phyloP scores from a whole-genome alignment of 2,329 filamentous ascomycete species.

The Epicoccum nigrum region DNA sequence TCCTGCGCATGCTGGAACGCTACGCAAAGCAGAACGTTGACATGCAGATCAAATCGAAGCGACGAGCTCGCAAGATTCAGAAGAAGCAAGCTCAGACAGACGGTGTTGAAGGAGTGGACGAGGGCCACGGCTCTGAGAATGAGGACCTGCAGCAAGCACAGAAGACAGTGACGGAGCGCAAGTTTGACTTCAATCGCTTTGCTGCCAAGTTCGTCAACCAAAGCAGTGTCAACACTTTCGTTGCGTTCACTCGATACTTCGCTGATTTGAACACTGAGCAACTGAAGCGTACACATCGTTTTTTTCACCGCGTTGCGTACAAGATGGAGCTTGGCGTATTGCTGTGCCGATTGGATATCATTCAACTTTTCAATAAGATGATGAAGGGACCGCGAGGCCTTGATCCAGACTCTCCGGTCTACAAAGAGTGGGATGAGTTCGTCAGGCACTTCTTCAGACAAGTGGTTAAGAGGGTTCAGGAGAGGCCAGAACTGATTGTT shows the following conservation, averaged over 20 bases:
- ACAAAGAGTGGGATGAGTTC: slow-evolving; percentile 90
- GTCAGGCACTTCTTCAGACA: slow-evolving; percentile 82
- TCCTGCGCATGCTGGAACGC: slow-evolving; percentile 85
- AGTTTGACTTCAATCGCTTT: slow-evolving; percentile 92
- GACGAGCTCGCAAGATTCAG: slow-evolving; percentile 74
- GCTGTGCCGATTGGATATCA: slow-evolving; percentile 88
- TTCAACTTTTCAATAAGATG: slow-evolving; percentile 86
- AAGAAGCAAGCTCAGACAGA: slow-evolving; percentile 60
- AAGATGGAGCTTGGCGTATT: slow-evolving; percentile 91
- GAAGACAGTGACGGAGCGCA: slow-evolving; percentile 77
- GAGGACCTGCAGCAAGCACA: slow-evolving; percentile 78
- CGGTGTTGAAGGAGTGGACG: slow-evolving; percentile 59
- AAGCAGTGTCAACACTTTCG: slow-evolving; percentile 85
- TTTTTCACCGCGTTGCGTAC: slow-evolving; percentile 92
- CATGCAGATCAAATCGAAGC: slow-evolving; percentile 86
- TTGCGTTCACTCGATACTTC: slow-evolving; percentile 80
- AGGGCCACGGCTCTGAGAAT: slow-evolving; percentile 59
- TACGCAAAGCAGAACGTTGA: slow-evolving; percentile 96
- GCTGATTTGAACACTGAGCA: slow-evolving; percentile 78
- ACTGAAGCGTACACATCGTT: slow-evolving; percentile 89
- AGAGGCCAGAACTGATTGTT: slow-evolving; percentile 82
- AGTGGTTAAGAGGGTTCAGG: slow-evolving; percentile 81
- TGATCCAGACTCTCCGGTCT: slow-evolving; percentile 69
- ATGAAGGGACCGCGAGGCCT: slow-evolving; percentile 85
- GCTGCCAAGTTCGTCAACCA: slow-evolving; percentile 81